These are phyloP conservation scores for Pezicula carpinea DNA, from an alignment of 2,329 filamentous ascomycete species.

Conservation along the genomic window DNA sequence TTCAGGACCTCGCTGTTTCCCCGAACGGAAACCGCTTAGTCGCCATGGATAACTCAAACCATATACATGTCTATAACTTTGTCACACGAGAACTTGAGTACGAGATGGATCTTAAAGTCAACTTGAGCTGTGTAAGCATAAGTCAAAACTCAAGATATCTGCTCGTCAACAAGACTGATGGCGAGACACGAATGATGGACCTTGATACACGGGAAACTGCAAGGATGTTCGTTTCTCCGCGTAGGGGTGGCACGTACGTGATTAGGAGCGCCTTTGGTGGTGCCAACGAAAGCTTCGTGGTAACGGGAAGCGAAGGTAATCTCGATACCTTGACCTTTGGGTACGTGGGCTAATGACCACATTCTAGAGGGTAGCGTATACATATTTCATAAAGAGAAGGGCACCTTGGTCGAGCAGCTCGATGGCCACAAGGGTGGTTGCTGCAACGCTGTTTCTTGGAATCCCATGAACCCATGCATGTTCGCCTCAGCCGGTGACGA, in stretches of 20 bases:
- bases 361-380: conserved; percentile 60
- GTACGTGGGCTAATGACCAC: conserved; percentile 10
- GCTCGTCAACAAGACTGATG: conserved; percentile 76
- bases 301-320: conserved; percentile 86
- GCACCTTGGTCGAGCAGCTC: conserved; percentile 69
- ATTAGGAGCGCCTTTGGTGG: conserved; percentile 85
- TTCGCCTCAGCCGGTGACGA: conserved; percentile 93
- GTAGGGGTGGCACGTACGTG: conserved; percentile 69
- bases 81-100: conserved; percentile 69
- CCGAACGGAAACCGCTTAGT: conserved; percentile 75
- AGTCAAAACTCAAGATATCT: conserved; percentile 76
- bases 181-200: conserved; percentile 74
- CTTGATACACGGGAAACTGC: conserved; percentile 68
- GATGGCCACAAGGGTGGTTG: conserved; percentile 69
- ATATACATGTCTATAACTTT: conserved; percentile 79
- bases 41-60: conserved; percentile 65
- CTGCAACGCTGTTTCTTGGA: conserved; percentile 88
- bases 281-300: conserved; percentile 84
- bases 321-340: conserved; percentile 1
- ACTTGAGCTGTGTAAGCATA: conserved; percentile 75
- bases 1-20: conserved; percentile 82
- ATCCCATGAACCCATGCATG: conserved; percentile 74
- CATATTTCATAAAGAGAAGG: conserved; percentile 88
- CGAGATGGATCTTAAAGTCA: conserved; percentile 63
- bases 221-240: conserved; percentile 65